These are phyloP conservation scores for Phaeophleospora eucalypticola DNA, from an alignment of 2,329 filamentous ascomycete species.

Conservation along the genomic window DNA sequence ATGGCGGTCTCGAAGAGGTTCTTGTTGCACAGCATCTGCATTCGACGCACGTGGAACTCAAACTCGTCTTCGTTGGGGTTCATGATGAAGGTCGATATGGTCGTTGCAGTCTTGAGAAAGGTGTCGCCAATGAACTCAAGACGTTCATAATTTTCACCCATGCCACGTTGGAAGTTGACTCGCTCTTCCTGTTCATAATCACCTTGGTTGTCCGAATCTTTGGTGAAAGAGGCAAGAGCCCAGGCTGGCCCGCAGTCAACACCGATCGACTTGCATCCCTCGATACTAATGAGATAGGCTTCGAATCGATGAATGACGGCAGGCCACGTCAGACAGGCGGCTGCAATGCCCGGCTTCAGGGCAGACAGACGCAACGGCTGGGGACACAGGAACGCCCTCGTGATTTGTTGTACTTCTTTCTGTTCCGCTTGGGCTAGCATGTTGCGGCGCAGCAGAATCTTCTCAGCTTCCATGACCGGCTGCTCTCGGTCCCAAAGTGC, in stretches of 20 bases:
- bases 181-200: constrained; percentile 62
- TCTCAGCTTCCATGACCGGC: constrained; percentile 72
- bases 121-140: constrained; percentile 91
- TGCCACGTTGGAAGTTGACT: constrained; percentile 72
- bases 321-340: constrained; percentile 72
- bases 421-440: constrained; percentile 66
- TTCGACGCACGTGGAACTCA: constrained; percentile 82
- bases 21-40: constrained; percentile 85
- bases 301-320: constrained; percentile 82
- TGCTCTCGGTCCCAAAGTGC: constrained; percentile 62
- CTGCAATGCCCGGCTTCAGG: constrained; percentile 64
- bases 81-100: constrained; percentile 75
- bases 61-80: constrained; percentile 77
- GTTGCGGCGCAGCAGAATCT: constrained; percentile 75
- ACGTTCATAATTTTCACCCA: constrained; percentile 93
- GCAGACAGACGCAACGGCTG: constrained; percentile 73
- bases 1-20: constrained; percentile 78
- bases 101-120: constrained; percentile 93
- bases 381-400: constrained; percentile 60
- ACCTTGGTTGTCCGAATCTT: constrained; percentile 80
- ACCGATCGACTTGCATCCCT: constrained; percentile 64
- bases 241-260: constrained; percentile 63
- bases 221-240: constrained; percentile 85
- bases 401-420: constrained; percentile 50
- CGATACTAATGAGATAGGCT: constrained; percentile 71